Conservation (phyloP, 805 yeast species). For the Wickerhamiella brachini region DNA sequence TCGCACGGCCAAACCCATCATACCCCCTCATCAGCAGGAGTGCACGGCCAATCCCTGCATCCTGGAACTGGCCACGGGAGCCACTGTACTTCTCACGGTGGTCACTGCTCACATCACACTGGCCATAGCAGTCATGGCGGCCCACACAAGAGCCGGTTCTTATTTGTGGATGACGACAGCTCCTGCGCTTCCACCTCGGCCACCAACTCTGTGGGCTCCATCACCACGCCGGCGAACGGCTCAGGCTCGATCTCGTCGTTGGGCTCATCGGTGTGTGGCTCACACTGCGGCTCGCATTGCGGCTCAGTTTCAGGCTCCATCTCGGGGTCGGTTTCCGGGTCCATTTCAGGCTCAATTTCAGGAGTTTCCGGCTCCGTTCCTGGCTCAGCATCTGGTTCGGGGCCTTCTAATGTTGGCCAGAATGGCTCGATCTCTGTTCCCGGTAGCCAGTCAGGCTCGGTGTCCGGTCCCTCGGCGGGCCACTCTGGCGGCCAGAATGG, state of each 20-base stretch:
- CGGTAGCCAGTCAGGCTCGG: too few relatives aligned
- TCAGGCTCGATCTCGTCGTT: not conserved
- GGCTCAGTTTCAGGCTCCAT: not conserved
- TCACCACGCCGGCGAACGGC: not conserved
- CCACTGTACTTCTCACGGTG: conserved; percentile 3
- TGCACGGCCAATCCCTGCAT: not conserved
- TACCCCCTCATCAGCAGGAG: not conserved
- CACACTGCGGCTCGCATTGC: not conserved
- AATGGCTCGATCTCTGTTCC: too few relatives aligned
- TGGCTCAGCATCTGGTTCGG: not conserved
- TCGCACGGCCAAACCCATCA: not conserved
- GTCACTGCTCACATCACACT: not conserved
- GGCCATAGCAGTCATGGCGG: not conserved
- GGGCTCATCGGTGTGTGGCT: not conserved
- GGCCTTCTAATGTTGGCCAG: not conserved
- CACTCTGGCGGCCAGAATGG: not conserved
- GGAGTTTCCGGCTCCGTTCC: not conserved
- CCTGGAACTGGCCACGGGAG: too few relatives aligned
- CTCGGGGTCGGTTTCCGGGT: not conserved
- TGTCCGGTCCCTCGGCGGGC: not conserved
- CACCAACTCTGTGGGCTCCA: not conserved
- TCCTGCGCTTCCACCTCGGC: not conserved
- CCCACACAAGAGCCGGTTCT: conserved; percentile 2
- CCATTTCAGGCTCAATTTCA: not conserved
- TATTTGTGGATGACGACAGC: conserved; percentile 6